Conservation (phyloP, 768 basidiomycete genomes). For the Dictyophora rubrovolvata region DNA sequence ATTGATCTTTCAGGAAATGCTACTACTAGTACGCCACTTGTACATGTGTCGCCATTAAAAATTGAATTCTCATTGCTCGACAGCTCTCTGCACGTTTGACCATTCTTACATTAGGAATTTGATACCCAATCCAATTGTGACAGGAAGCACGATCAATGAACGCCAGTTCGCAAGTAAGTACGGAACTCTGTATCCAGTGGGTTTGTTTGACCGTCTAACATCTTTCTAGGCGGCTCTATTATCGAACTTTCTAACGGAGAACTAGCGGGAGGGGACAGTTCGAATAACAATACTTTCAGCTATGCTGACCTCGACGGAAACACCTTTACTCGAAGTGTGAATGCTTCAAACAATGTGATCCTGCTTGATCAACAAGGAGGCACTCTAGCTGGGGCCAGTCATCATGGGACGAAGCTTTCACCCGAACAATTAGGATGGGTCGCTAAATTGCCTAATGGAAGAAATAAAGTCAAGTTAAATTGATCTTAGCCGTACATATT, state of each 20-base stretch:
- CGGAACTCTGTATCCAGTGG: not conserved
- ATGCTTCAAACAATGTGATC: constrained; percentile 52
- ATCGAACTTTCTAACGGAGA: constrained; percentile 34
- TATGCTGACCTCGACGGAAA: constrained; percentile 52
- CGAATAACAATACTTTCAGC: constrained; percentile 55
- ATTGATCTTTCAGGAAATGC: constrained; percentile 29
- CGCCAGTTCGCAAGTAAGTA: constrained; percentile 45
- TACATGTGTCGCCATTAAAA: not conserved
- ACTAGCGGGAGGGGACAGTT: constrained; percentile 51
- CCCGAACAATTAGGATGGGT: constrained; percentile 1
- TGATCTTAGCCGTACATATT: not conserved
- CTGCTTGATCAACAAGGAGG: constrained; percentile 50
- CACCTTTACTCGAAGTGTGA: constrained; percentile 51
- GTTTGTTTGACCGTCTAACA: constrained; percentile 1
- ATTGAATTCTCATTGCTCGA: not conserved
- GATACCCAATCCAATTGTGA: constrained; percentile 47
- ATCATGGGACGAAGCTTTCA: too few species aligned
- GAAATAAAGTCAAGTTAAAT: not conserved
- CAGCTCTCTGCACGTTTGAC: constrained; percentile 46
- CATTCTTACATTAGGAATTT: constrained; percentile 58
- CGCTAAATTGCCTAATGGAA: constrained; percentile 29
- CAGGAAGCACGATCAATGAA: constrained; percentile 47
- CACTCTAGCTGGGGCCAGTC: constrained; percentile 24
- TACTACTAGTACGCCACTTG: constrained; percentile 22
- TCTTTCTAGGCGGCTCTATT: constrained; percentile 34